Evolutionary conservation across 257 asterid species (phyloP).

Genomic region (Salvia hispanica): DNA sequence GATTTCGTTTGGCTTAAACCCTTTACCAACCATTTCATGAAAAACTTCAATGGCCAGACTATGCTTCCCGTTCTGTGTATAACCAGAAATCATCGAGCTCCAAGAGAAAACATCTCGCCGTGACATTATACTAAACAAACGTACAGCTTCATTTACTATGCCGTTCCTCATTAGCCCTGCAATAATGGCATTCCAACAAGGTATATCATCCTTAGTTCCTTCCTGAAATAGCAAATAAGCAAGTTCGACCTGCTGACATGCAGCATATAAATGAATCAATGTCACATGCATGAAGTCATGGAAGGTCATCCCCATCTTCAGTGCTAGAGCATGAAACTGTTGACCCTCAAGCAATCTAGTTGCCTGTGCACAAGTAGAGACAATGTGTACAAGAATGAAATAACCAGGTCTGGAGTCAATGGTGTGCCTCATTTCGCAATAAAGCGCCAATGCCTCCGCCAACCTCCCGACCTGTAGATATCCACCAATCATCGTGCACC

Average conservation of each 20-base stretch:
- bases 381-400: conserved; percentile 70
- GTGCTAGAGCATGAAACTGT: conserved; percentile 62
- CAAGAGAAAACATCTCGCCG: conserved; percentile 84
- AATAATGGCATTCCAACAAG: conserved; percentile 85
- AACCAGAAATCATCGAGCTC: conserved; percentile 95
- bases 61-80: conserved; percentile 64
- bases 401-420: conserved; percentile 67
- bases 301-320: conserved; percentile 56
- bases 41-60: conserved; percentile 64
- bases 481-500: conserved; percentile 86
- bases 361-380: conserved; percentile 65
- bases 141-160: conserved; percentile 58
- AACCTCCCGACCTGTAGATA: conserved; percentile 59
- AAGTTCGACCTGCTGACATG: conserved; percentile 49
- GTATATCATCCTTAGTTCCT: conserved; percentile 65
- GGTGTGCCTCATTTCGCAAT: conserved; percentile 55
- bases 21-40: conserved; percentile 59
- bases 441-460: conserved; percentile 58
- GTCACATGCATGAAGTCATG: conserved; percentile 72
- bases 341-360: conserved; percentile 54
- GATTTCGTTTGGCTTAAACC: conserved; percentile 76
- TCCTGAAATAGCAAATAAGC: conserved; percentile 72
- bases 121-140: conserved; percentile 66
- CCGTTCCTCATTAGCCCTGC: conserved; percentile 68
- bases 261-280: conserved; percentile 70